phyloP scores from a whole-genome alignment of 2,329 filamentous ascomycete genomes.

The Colletotrichum sp. region DNA sequence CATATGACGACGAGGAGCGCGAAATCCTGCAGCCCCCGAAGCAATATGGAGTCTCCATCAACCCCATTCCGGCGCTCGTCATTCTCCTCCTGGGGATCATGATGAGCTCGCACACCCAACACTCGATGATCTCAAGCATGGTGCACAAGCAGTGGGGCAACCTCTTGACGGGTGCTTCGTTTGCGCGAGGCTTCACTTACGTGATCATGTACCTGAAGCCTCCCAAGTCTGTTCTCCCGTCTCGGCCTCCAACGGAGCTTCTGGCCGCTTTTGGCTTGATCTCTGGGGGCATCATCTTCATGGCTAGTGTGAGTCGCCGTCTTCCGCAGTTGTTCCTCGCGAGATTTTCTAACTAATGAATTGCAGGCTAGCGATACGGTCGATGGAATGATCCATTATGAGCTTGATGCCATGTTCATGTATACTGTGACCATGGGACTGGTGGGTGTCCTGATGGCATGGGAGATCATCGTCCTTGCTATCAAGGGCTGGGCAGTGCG shows the following conservation, averaged over 20 bases:
- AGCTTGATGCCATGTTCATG: constrained; percentile 89
- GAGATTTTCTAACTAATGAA: background rate
- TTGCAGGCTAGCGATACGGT: constrained; percentile 67
- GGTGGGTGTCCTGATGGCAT: constrained; percentile 84
- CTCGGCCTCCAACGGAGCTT: constrained; percentile 89
- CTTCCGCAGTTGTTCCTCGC: background rate
- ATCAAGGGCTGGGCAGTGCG: constrained; percentile 85
- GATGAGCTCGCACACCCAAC: constrained; percentile 93
- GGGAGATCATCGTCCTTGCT: constrained; percentile 77
- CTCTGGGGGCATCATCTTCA: constrained; percentile 87
- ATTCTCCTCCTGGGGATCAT: constrained; percentile 89
- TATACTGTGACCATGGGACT: constrained; percentile 89
- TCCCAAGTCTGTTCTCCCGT: constrained; percentile 79
- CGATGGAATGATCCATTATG: constrained; percentile 74
- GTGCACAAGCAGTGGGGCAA: constrained; percentile 94
- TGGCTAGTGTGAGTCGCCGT: constrained; percentile 74
- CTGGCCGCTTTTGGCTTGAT: constrained; percentile 86
- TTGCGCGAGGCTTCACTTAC: constrained; percentile 82
- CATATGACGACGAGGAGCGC: constrained; percentile 48
- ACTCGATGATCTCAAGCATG: constrained; percentile 85
- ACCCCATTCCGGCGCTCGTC: constrained; percentile 86
- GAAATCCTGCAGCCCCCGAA: constrained; percentile 58
- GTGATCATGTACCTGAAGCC: constrained; percentile 80
- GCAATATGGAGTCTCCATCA: constrained; percentile 78
- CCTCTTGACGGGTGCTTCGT: constrained; percentile 79